Conservation (phyloP, 805 yeast species). For the Cyberlindnera lachancei region DNA sequence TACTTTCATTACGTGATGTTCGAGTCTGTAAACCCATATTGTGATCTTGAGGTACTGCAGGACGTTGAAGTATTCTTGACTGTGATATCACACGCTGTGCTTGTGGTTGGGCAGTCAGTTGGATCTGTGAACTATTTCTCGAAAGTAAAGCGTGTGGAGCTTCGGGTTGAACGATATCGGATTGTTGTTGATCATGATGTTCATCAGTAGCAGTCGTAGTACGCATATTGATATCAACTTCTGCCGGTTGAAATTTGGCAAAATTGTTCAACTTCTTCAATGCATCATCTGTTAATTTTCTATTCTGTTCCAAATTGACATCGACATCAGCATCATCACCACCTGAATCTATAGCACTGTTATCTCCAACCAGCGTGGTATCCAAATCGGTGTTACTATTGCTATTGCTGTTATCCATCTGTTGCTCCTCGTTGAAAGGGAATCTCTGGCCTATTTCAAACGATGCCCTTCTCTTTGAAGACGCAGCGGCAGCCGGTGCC, state of each 20-base stretch:
- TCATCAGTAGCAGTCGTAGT: slow-evolving; percentile 6
- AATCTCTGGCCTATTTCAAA: slow-evolving; percentile 25
- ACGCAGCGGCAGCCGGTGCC: slow-evolving; percentile 33
- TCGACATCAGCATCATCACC: slow-evolving; percentile 22
- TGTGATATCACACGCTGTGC: slow-evolving; percentile 1
- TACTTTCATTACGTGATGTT: too few species aligned
- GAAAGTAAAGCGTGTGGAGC: neutral
- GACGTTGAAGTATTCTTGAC: neutral
- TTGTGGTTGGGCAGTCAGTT: slow-evolving; percentile 1
- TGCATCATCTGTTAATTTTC: slow-evolving; percentile 32
- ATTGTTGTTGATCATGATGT: neutral
- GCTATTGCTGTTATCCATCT: slow-evolving; percentile 3
- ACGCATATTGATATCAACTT: slow-evolving; percentile 16
- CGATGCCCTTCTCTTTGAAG: slow-evolving; percentile 25
- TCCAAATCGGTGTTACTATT: too few species aligned
- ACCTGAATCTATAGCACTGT: slow-evolving; percentile 11
- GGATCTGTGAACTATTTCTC: slow-evolving; percentile 1
- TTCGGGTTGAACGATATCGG: neutral
- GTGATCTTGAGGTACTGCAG: neutral
- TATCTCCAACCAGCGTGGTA: too few species aligned
- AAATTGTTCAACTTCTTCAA: slow-evolving; percentile 28
- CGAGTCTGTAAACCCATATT: too few species aligned
- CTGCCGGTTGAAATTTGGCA: slow-evolving; percentile 22
- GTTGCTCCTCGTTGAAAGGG: slow-evolving; percentile 29
- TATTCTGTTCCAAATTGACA: slow-evolving; percentile 22